phyloP scores from a whole-genome alignment of 2,329 filamentous ascomycete species.

The Aspergillus uvarum region DNA sequence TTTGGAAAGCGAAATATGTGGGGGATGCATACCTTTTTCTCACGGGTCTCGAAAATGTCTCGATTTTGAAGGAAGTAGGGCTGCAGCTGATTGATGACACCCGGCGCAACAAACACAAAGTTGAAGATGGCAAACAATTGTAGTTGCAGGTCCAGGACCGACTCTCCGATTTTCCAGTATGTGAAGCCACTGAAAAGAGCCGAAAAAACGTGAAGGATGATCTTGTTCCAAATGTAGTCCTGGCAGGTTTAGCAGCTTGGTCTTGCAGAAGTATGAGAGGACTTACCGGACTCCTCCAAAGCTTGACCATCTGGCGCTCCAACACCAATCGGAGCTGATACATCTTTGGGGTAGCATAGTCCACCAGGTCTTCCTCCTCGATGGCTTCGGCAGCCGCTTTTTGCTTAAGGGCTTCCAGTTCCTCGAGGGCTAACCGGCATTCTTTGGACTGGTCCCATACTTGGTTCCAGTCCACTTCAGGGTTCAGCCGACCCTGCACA shows the following conservation, averaged over 20 bases:
- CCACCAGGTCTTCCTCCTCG: constrained; percentile 33
- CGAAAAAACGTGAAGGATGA: constrained; percentile 53
- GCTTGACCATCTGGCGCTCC: constrained; percentile 32
- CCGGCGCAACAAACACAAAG: constrained; percentile 62
- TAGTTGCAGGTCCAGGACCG: constrained; percentile 53
- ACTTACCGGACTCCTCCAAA: constrained; percentile 25
- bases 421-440: constrained; percentile 23
- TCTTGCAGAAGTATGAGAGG: too few relatives aligned
- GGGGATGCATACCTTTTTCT: constrained; percentile 49
- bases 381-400: constrained; percentile 13
- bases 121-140: constrained; percentile 62
- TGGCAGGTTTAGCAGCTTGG: constrained; percentile 5
- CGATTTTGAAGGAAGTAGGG: constrained; percentile 58
- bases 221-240: constrained; percentile 50
- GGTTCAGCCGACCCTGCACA: constrained; percentile 26
- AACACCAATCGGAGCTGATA: constrained; percentile 41
- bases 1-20: not conserved
- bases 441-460: constrained; percentile 34
- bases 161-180: constrained; percentile 59
- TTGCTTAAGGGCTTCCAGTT: constrained; percentile 30
- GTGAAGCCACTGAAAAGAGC: constrained; percentile 63
- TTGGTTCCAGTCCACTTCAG: constrained; percentile 33
- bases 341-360: constrained; percentile 41
- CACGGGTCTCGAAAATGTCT: constrained; percentile 59
- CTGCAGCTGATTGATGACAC: constrained; percentile 59